phyloP scores from a whole-genome alignment of 2,329 filamentous ascomycete species.

The Sporothrix inflata region DNA sequence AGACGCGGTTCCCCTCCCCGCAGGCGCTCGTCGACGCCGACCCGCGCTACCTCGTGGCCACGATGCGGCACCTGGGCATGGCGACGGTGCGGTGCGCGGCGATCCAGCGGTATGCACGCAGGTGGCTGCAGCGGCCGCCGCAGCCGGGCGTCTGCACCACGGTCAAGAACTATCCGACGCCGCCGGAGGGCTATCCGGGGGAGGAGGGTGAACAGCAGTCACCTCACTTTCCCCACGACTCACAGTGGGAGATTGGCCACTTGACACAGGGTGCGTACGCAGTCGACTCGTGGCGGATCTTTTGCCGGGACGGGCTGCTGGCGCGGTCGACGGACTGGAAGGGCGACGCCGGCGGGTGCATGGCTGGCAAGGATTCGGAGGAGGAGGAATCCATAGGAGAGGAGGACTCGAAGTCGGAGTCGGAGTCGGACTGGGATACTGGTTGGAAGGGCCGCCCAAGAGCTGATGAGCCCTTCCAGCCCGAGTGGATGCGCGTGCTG shows the following conservation, averaged over 20 bases:
- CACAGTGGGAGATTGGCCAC: constrained; percentile 82
- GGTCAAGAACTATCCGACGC: constrained; percentile 52
- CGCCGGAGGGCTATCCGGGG: constrained; percentile 31
- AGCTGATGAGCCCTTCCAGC: constrained; percentile 62
- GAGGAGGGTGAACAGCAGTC: constrained; percentile 38
- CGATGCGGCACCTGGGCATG: constrained; percentile 73
- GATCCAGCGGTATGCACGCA: constrained; percentile 70
- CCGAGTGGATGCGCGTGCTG: constrained; percentile 87
- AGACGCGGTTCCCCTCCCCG: constrained; percentile 69
- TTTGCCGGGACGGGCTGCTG: constrained; percentile 79
- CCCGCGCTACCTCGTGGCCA: constrained; percentile 56
- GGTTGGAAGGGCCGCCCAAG: background rate
- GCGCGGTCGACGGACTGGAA: constrained; percentile 68
- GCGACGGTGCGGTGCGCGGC: constrained; percentile 67
- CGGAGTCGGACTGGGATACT: background rate
- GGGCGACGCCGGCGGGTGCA: constrained; percentile 46
- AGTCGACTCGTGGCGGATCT: constrained; percentile 90
- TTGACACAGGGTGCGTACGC: constrained; percentile 82
- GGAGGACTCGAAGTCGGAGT: too few relatives aligned
- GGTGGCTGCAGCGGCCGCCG: constrained; percentile 69
- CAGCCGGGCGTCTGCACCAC: constrained; percentile 56
- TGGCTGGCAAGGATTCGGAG: background rate
- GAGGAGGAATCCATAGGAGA: background rate
- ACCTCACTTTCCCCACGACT: constrained; percentile 34
- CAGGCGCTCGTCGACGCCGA: constrained; percentile 62